phyloP scores from a whole-genome alignment of 495 filamentous ascomycete species.

The Aspergillus conjunctus region DNA sequence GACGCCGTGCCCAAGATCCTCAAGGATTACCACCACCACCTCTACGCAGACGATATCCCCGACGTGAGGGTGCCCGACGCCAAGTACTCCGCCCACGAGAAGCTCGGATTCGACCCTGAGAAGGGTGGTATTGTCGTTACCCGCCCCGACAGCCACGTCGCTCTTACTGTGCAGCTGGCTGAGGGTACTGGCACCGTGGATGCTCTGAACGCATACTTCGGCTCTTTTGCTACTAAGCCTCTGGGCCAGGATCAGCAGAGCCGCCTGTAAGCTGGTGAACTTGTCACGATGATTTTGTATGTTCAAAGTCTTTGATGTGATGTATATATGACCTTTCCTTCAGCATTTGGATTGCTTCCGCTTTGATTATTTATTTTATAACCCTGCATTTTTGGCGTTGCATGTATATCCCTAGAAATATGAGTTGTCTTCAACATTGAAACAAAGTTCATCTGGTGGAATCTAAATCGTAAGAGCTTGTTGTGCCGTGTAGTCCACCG shows the following conservation, averaged over 20 bases:
- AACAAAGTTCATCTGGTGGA: background rate
- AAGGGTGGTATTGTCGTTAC: slow-evolving; percentile 79
- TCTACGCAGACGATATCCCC: slow-evolving; percentile 85
- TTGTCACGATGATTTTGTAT: slow-evolving; percentile 6
- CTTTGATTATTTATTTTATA: slow-evolving; percentile 27
- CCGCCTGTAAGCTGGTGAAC: slow-evolving; percentile 35
- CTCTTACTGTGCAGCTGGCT: slow-evolving; percentile 68
- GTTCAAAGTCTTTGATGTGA: slow-evolving; percentile 14
- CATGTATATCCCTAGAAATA: slow-evolving; percentile 18
- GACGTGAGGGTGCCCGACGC: slow-evolving; percentile 69
- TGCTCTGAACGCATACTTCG: slow-evolving; percentile 82
- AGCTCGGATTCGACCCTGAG: slow-evolving; percentile 77
- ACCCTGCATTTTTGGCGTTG: slow-evolving; percentile 42
- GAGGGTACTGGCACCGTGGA: slow-evolving; percentile 79
- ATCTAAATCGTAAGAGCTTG: background rate
- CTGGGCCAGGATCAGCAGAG: slow-evolving; percentile 46
- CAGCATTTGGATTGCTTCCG: slow-evolving; percentile 30
- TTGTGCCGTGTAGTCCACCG: too few relatives aligned
- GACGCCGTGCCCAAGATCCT: slow-evolving; percentile 65
- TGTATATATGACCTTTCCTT: slow-evolving; percentile 27
- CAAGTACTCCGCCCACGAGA: slow-evolving; percentile 75
- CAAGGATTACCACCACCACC: slow-evolving; percentile 74
- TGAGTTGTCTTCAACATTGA: slow-evolving; percentile 16
- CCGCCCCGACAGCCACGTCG: slow-evolving; percentile 84
- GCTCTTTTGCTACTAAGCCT: slow-evolving; percentile 57